phyloP scores from a whole-genome alignment of 805 yeast genomes.

The Candida andamanensis region DNA sequence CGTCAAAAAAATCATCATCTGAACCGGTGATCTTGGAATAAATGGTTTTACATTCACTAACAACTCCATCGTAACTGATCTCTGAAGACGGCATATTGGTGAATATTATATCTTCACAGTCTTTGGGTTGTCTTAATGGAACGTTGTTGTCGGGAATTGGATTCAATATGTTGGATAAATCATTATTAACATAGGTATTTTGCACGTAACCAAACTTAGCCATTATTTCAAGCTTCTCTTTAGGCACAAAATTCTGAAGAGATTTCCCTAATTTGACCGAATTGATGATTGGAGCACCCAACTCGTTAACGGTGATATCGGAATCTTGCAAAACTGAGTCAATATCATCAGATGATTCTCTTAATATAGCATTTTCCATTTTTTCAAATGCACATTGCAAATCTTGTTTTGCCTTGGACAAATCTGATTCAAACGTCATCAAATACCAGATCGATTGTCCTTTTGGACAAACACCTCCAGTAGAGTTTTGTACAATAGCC shows the following conservation, averaged over 20 bases:
- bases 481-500: slow-evolving; percentile 81
- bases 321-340: slow-evolving; percentile 49
- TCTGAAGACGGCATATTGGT: slow-evolving; percentile 75
- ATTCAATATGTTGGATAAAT: slow-evolving; percentile 32
- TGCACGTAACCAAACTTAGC: slow-evolving; percentile 39
- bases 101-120: slow-evolving; percentile 41
- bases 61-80: slow-evolving; percentile 85
- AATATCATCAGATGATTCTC: slow-evolving; percentile 64
- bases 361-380: slow-evolving; percentile 71
- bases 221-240: slow-evolving; percentile 50
- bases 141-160: slow-evolving; percentile 25
- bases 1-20: slow-evolving; percentile 92
- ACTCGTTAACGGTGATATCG: slow-evolving; percentile 27
- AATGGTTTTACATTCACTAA: slow-evolving; percentile 71
- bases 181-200: slow-evolving; percentile 31
- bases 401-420: slow-evolving; percentile 66
- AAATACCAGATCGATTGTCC: slow-evolving; percentile 90
- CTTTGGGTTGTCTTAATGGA: slow-evolving; percentile 20
- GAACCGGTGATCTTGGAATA: slow-evolving; percentile 83
- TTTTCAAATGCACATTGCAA: slow-evolving; percentile 75
- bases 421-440: slow-evolving; percentile 64
- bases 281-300: slow-evolving; percentile 60
- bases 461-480: slow-evolving; percentile 80
- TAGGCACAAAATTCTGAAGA: slow-evolving; percentile 78
- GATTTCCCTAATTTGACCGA: slow-evolving; percentile 85